Base-by-base conservation (phyloP, 352 stramenopile species). In the Phytophthora litchii region DNA sequence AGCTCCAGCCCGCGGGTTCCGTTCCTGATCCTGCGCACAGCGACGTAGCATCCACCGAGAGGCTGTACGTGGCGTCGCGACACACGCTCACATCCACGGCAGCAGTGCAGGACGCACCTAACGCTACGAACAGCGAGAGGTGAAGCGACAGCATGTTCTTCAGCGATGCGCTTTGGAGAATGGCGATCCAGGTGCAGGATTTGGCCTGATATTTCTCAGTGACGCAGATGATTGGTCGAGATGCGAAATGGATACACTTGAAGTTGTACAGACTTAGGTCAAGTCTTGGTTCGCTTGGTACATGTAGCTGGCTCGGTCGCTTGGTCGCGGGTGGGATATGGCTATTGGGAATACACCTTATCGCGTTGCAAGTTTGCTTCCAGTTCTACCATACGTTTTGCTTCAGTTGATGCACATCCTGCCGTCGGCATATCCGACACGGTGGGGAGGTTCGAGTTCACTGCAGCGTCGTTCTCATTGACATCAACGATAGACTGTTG, bases 71-170 rank as follows among this genome's bases (percentile, higher is more conserved):
- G 20, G 71, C 74, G 23, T 83, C 74, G 6, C 58, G 71, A 29
- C 70, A 83, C 14, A 83, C 68, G 35, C 73, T 82, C 41, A 82
- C 70, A 27, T 71, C 37, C 6, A 64, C 51, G 20, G 66, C 51
- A 11, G 41, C 20, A 11, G 23, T 23, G 38, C 3, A 47, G 11
- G 51, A 42, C 21, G 32, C 42, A 12, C 41, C 14, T 5, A 64
- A 32, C 12, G 37, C 60, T 16, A 58, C 32, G 27, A 58, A 20
- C 47, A 71, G 41, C 48, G 31, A 55, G 23, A 70, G 17, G 17
- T n/a, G 34, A 50, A 56, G 49, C 41, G 51, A 19, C n/a, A n/a
- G 36, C 53, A 67, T 67, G 10, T 42, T 60, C 40, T 52, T 9
- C 42, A 23, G 13, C 7, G 52, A 32, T 46, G 17, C 16, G 12